Base-by-base conservation (phyloP, 1,284 basidiomycete species). In the Athelia psychrophila region DNA sequence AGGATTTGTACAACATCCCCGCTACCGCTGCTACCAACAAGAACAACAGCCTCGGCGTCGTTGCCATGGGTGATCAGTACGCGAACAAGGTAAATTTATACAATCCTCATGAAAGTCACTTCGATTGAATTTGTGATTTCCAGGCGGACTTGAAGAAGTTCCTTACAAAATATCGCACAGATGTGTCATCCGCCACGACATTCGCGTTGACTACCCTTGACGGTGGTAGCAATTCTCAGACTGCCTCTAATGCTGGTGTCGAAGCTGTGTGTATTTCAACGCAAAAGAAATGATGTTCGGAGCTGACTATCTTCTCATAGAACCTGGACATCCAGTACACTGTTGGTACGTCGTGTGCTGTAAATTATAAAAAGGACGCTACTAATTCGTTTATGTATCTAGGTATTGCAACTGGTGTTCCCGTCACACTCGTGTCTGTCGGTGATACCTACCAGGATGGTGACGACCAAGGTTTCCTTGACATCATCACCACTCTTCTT, bases 201-300 rank as follows among this genome's bases (percentile, higher is more conserved):
- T 63, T 62, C 46, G 51, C 51, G 1, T 22, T 63, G 12, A 66
- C 74, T 23, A 64, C 61, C 30, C 64, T 80, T 25, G 75, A 78
- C 49, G 74, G 73, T 10, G 79, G 78, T 3, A 60, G 60, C 1
- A 75, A 81, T 59, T 59, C 71, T 46, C 77, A 82, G 53, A 52
- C 57, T 24, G 64, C 45, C 6, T 61, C 51, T 27, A 53, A 70
- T n/a, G 66, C 77, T 24, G 74, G 75, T 35, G 59, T 63, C 3
- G 80, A 78, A 65, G 73, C 67, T 22, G 15, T 46, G 23, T 8
- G 25, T 46, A n/a, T 6, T 30, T 30, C 27, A 6, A 30, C 27
- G 5, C 13, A 13, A 6, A 30, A 6, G 27, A 13, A 30, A 5
- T 5, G 27, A 30, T 5, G 13, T 13, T 13, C 13, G 6, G 27